Base-by-base conservation (phyloP, 148 eudicot species). In the Pharnaceum exiguum region DNA sequence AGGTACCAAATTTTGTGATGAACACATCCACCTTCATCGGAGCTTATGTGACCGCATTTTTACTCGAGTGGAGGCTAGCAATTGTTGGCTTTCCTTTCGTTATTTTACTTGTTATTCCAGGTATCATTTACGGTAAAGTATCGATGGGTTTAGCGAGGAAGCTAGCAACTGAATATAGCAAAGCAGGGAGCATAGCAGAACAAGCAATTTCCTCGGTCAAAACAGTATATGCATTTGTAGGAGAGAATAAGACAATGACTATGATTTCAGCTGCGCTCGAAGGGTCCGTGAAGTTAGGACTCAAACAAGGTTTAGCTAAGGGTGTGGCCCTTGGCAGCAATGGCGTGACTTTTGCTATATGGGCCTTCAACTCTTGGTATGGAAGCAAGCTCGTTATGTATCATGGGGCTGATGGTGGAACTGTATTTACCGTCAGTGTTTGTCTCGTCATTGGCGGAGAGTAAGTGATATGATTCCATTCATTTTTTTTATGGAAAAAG, bases 161-260 rank as follows among this genome's bases (percentile, higher is more conserved):
- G 61, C 60, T 67, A 15, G 59, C 57, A 15, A 39, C 36, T 29
- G 77, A 68, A 26, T 67, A 73, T 26, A 63, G 55, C 25, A 68
- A 62, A 49, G 77, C 77, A 10, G 77, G 73, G 7, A 51, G 23
- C 1, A 54, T 73, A n/a, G 65, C 58, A 27, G 77, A 73, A 55
- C 77, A 74, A 24, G 74, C 78, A 0, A 39, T 74, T 16, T 59
- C 78, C 7, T 69, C 73, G 0, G 30, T 74, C 2, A 23, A 70
- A n/a, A 74, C 78, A 9, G 74, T 74, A 3, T 74, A 74, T 31
- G 62, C 78, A 6, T 69, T 63, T 25, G 78, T 69, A 2, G 78
- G 66, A 1, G 78, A 74, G 26, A 55, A 27, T 5, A 68, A 53
- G 48, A 63, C 66, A 1, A 32, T 59, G 1, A 13, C 54, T 2